Percentiles rank a stretch among this genome's conserved stretches.
Conservation (phyloP, 1,284 basidiomycete species). For the Taiwanofungus camphoratus region DNA sequence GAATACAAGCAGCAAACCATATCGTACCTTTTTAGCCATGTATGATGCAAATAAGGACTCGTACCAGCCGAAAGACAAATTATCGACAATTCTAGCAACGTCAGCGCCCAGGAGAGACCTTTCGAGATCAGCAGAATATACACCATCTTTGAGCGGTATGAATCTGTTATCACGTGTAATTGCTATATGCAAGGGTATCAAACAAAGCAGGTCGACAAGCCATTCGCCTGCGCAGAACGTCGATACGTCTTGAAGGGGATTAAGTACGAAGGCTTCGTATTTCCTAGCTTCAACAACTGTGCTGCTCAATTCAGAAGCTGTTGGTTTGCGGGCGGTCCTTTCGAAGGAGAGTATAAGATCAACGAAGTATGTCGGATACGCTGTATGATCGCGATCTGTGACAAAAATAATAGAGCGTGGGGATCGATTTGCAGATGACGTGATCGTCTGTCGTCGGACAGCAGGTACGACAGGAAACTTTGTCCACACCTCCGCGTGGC, state of each 20-base stretch:
- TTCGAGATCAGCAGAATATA: conserved; percentile 45
- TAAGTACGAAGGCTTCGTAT: conserved; percentile 12
- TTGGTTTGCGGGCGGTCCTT: conserved; percentile 44
- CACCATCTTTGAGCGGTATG: conserved; percentile 53
- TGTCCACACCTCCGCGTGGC: conserved; percentile 56
- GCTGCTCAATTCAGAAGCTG: conserved; percentile 34
- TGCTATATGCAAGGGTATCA: conserved; percentile 61
- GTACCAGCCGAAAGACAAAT: conserved; percentile 58
- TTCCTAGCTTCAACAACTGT: conserved; percentile 29
- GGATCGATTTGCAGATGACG: conserved; percentile 27
- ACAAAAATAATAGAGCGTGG: conserved; percentile 37
- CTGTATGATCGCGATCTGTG: conserved; percentile 32
- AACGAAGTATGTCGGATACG: conserved; percentile 37
- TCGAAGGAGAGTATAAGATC: conserved; percentile 44
- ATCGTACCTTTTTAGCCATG: conserved; percentile 46
- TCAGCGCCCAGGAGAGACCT: conserved; percentile 50
- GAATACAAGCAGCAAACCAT: not conserved
- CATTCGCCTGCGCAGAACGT: conserved; percentile 50
- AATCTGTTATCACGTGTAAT: conserved; percentile 54
- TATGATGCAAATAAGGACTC: conserved; percentile 61
- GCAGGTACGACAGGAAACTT: conserved; percentile 56
- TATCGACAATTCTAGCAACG: conserved; percentile 51
- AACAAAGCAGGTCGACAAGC: conserved; percentile 54
- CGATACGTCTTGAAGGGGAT: conserved; percentile 24
- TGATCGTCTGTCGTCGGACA: conserved; percentile 41